phyloP scores from a whole-genome alignment of 139 green algal species.

The Closterium sp. region DNA sequence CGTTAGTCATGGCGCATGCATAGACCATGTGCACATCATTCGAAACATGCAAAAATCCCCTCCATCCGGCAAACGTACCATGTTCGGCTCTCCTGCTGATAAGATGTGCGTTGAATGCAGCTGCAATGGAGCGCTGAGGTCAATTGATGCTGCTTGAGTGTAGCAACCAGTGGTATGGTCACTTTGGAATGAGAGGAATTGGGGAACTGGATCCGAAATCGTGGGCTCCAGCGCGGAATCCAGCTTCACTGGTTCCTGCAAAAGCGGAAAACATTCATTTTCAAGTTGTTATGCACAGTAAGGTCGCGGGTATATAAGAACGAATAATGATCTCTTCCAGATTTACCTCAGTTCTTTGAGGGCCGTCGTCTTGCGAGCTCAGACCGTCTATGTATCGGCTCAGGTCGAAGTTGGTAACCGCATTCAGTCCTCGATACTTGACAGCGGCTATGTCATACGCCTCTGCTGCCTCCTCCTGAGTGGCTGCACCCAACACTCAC shows the following conservation, averaged over 20 bases:
- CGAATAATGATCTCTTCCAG: not conserved
- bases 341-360: not conserved
- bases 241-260: not conserved
- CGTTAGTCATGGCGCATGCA: not conserved
- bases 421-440: constrained; percentile 46
- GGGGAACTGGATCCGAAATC: not conserved
- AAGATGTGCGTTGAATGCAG: not conserved
- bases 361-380: not conserved
- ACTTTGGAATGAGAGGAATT: not conserved
- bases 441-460: constrained; percentile 47
- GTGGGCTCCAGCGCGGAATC: not conserved
- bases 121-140: not conserved
- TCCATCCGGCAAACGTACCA: not conserved
- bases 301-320: no score
- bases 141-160: not conserved
- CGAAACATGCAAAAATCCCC: no score
- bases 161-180: not conserved
- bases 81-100: not conserved
- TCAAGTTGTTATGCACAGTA: not conserved
- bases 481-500: constrained; percentile 12
- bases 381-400: constrained; percentile 19
- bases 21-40: not conserved
- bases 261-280: not conserved
- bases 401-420: constrained; percentile 50
- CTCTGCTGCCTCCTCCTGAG: constrained; percentile 42